Evolutionary conservation across 148 eudicot species (phyloP).

Genomic region (Tetragonia tetragonoides): DNA sequence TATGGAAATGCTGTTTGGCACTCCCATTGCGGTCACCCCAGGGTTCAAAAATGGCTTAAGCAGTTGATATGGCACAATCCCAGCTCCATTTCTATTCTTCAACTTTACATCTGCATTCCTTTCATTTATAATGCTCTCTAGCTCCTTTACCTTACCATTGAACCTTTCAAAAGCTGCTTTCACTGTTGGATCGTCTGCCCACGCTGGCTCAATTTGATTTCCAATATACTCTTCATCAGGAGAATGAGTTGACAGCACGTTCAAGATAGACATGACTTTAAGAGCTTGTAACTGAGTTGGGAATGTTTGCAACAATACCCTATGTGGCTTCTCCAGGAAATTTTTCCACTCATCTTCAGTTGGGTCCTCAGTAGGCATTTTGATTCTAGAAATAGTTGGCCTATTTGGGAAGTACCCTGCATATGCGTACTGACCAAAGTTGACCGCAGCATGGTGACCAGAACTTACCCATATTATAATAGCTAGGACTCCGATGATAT

Average conservation of each 20-base stretch:
- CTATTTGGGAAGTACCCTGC: conserved; percentile 70
- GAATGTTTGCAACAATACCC: conserved; percentile 34
- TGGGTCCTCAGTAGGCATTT: conserved; percentile 64
- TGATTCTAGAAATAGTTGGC: conserved; percentile 54
- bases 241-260: conserved; percentile 61
- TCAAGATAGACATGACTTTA: conserved; percentile 51
- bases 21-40: conserved; percentile 65
- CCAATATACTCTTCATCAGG: conserved; percentile 73
- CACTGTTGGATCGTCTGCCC: conserved; percentile 40
- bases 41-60: conserved; percentile 56
- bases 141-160: conserved; percentile 40
- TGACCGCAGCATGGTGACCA: conserved; percentile 77
- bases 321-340: conserved; percentile 48
- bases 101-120: conserved; percentile 41
- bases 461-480: conserved; percentile 78
- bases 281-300: conserved; percentile 67
- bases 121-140: conserved; percentile 58
- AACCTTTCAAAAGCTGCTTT: conserved; percentile 60
- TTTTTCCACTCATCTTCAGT: conserved; percentile 29
- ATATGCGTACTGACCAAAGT: conserved; percentile 70
- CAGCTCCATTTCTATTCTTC: conserved; percentile 67
- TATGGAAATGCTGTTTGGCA: conserved; percentile 73
- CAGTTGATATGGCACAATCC: conserved; percentile 66
- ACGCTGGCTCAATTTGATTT: conserved; percentile 34
- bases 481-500: conserved; percentile 48